Percentiles rank a stretch among this genome's conserved stretches.
These are phyloP conservation scores for Backusella parvicylindrica DNA, from an alignment of 192 early-diverging fungal genomes.

Conservation along the genomic window DNA sequence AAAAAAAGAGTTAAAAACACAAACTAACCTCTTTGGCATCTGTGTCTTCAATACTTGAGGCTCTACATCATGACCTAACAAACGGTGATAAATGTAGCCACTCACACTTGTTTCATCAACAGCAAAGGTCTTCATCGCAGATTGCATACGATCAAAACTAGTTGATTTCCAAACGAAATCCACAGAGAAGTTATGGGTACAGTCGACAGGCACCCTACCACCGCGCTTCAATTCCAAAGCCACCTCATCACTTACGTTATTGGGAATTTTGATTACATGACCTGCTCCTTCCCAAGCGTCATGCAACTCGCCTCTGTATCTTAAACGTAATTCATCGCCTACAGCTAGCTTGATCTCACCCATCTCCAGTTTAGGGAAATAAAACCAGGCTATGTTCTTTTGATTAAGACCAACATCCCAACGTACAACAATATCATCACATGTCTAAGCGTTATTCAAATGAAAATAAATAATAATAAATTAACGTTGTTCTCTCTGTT, in stretches of 20 bases:
- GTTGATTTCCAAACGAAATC: slow-evolving; percentile 99
- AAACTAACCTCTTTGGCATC: slow-evolving; percentile 67
- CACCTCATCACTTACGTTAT: slow-evolving; percentile 92
- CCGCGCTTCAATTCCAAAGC: slow-evolving; percentile 78
- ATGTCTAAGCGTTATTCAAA: slow-evolving; percentile 54
- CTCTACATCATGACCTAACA: slow-evolving; percentile 94
- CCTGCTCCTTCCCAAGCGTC: slow-evolving; percentile 85
- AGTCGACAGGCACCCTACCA: slow-evolving; percentile 70
- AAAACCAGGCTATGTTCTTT: slow-evolving; percentile 90
- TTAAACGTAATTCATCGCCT: slow-evolving; percentile 89
- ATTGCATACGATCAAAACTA: slow-evolving; percentile 96
- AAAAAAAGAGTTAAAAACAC: neutral
- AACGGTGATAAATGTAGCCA: slow-evolving; percentile 92
- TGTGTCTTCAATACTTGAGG: slow-evolving; percentile 75
- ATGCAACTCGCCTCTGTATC: slow-evolving; percentile 84
- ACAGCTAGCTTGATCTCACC: slow-evolving; percentile 88
- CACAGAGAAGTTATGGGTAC: slow-evolving; percentile 88
- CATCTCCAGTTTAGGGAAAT: slow-evolving; percentile 87
- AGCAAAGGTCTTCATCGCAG: slow-evolving; percentile 95
- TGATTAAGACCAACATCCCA: slow-evolving; percentile 97
- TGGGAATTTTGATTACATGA: slow-evolving; percentile 94
- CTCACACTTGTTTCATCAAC: slow-evolving; percentile 91
- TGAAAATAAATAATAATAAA: neutral
- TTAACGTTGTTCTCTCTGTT: neutral
- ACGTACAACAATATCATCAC: slow-evolving; percentile 91